phyloP scores from a whole-genome alignment of 805 yeast genomes.

The Kluyveromyces wickerhamii region DNA sequence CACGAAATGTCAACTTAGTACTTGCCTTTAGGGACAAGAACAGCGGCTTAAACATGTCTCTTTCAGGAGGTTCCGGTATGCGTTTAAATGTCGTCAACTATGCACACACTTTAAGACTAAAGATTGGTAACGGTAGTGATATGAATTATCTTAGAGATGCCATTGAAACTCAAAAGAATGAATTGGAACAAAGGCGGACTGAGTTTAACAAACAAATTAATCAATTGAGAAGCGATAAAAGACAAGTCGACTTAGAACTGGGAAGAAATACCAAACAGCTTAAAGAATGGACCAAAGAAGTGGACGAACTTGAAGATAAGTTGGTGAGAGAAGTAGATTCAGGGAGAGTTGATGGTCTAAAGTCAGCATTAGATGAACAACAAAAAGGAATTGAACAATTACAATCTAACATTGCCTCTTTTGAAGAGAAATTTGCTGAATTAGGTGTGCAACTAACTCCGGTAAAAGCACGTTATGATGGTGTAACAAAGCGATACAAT shows the following conservation, averaged over 20 bases:
- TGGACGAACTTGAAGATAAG: constrained; percentile 20
- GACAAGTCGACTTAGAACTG: constrained; percentile 23
- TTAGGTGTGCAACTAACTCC: constrained; percentile 1
- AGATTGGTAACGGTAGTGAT: constrained; percentile 17
- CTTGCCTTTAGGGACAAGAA: constrained; percentile 35
- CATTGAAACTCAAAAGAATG: constrained; percentile 14
- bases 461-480: constrained; percentile 1
- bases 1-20: constrained; percentile 35
- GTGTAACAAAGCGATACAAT: not conserved
- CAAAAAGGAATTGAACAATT: not conserved
- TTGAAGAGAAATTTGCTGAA: constrained; percentile 3
- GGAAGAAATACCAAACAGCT: constrained; percentile 20
- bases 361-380: constrained; percentile 1
- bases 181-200: constrained; percentile 23
- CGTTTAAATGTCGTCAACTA: constrained; percentile 48
- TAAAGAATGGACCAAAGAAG: constrained; percentile 23
- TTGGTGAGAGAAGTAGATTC: constrained; percentile 25
- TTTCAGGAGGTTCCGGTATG: constrained; percentile 36
- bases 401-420: constrained; percentile 1
- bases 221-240: constrained; percentile 8
- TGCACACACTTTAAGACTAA: constrained; percentile 18
- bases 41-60: constrained; percentile 39
- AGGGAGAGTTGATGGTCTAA: constrained; percentile 9
- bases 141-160: constrained; percentile 15
- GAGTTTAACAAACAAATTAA: constrained; percentile 10